phyloP scores from a whole-genome alignment of 768 basidiomycete species.

The Arthromyces matolae region DNA sequence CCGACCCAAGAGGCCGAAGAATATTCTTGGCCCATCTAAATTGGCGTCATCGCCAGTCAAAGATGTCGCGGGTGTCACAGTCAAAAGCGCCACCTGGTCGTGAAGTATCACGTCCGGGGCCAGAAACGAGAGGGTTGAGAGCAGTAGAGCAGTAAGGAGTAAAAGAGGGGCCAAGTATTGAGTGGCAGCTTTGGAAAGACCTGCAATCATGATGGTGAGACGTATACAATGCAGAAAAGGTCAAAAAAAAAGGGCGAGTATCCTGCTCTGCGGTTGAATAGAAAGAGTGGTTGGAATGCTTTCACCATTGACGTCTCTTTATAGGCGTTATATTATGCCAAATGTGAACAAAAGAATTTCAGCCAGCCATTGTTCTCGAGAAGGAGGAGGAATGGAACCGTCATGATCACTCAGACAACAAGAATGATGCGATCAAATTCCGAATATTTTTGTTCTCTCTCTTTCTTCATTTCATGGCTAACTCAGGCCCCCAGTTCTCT shows the following conservation, averaged over 20 bases:
- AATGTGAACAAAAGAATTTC: slow-evolving; percentile 2
- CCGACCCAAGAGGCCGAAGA: slow-evolving; percentile 66
- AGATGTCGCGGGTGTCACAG: slow-evolving; percentile 53
- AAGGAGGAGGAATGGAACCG: slow-evolving; percentile 6
- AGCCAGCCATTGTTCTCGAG: slow-evolving; percentile 9
- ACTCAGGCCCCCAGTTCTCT: slow-evolving; percentile 13
- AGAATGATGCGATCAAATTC: no score
- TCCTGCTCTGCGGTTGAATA: slow-evolving; percentile 27
- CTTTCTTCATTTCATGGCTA: background rate
- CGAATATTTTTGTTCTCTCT: background rate
- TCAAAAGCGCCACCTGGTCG: slow-evolving; percentile 59
- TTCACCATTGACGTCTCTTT: no score
- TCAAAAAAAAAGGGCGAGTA: slow-evolving; percentile 11
- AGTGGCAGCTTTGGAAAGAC: slow-evolving; percentile 63
- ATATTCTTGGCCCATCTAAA: slow-evolving; percentile 66
- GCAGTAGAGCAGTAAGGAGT: slow-evolving; percentile 60
- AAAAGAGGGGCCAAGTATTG: slow-evolving; percentile 67
- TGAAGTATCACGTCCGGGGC: slow-evolving; percentile 61
- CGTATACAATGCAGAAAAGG: slow-evolving; percentile 2
- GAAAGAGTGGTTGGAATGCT: no score
- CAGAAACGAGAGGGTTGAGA: slow-evolving; percentile 65
- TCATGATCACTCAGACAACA: slow-evolving; percentile 1
- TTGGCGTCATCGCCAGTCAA: slow-evolving; percentile 26
- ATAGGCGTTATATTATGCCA: slow-evolving; percentile 7
- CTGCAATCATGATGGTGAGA: slow-evolving; percentile 55